Evolutionary conservation across 257 asterid genomes (phyloP).

Genomic region (Penstemon barbatus): DNA sequence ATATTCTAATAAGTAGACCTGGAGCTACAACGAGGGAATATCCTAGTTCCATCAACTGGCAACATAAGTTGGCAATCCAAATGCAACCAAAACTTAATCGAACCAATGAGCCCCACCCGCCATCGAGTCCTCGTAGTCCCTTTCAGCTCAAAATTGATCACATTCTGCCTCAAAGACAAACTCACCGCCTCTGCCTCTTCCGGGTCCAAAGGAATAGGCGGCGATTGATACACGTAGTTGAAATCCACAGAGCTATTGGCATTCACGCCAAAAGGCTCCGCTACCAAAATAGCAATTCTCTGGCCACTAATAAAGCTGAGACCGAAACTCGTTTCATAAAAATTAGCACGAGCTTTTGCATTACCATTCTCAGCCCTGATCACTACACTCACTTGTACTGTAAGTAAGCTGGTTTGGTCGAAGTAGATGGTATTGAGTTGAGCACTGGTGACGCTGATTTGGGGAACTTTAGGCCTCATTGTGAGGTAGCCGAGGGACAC

Average conservation of each 20-base stretch:
- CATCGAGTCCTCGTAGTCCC: conserved; percentile 72
- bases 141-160: conserved; percentile 44
- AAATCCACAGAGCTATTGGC: conserved; percentile 46
- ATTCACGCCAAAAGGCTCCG: conserved; percentile 41
- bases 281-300: conserved; percentile 43
- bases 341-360: conserved; percentile 49
- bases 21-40: conserved; percentile 63
- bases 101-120: conserved; percentile 66
- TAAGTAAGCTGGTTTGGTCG: conserved; percentile 52
- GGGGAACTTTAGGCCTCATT: conserved; percentile 67
- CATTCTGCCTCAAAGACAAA: conserved; percentile 32
- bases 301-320: conserved; percentile 55
- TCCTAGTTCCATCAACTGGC: conserved; percentile 40
- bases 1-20: conserved; percentile 3
- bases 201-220: conserved; percentile 57
- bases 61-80: conserved; percentile 58
- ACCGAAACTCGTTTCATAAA: conserved; percentile 39
- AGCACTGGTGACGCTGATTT: conserved; percentile 46
- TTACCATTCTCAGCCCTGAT: conserved; percentile 64
- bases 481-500: conserved; percentile 65
- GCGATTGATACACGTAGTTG: conserved; percentile 48
- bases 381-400: conserved; percentile 46
- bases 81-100: conserved; percentile 65
- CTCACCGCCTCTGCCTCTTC: conserved; percentile 45
- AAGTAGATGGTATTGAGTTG: conserved; percentile 58